These are phyloP conservation scores for Fusarium sp. DNA, from an alignment of 2,329 filamentous ascomycete species.

Conservation along the genomic window DNA sequence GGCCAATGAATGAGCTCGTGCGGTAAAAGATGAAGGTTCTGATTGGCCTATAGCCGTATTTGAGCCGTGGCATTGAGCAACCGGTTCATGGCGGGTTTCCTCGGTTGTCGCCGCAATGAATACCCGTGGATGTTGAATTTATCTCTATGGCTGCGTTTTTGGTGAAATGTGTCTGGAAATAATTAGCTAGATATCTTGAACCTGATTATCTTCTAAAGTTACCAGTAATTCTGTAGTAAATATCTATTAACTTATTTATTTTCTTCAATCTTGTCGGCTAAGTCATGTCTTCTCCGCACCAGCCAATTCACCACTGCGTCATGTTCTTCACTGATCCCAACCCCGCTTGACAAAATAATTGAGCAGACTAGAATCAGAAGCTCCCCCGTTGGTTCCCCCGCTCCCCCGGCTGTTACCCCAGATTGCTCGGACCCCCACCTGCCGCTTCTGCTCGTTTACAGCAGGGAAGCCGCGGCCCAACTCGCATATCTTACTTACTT, in stretches of 20 bases:
- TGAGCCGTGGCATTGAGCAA: slow-evolving; percentile 33
- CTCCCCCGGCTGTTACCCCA: slow-evolving; percentile 49
- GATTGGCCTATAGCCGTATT: slow-evolving; percentile 27
- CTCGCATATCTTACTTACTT: slow-evolving; percentile 19
- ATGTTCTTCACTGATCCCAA: slow-evolving; percentile 1
- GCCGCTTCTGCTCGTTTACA: slow-evolving; percentile 45
- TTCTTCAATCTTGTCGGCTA: slow-evolving; percentile 1
- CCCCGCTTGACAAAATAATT: slow-evolving; percentile 44
- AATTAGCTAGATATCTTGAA: too few species aligned
- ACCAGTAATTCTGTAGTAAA: too few species aligned
- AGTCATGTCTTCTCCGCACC: slow-evolving; percentile 29
- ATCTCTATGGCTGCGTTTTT: too few species aligned
- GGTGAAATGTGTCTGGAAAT: too few species aligned
- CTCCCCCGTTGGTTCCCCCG: slow-evolving; percentile 33
- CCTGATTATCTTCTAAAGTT: too few species aligned
- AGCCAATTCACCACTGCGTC: slow-evolving; percentile 10
- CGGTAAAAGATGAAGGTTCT: slow-evolving; percentile 17
- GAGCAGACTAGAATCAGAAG: slow-evolving; percentile 7
- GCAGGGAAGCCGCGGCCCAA: slow-evolving; percentile 47
- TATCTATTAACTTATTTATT: background rate
- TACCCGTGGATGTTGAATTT: slow-evolving; percentile 15
- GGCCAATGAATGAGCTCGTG: slow-evolving; percentile 48
- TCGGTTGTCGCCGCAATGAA: slow-evolving; percentile 50
- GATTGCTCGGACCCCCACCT: slow-evolving; percentile 40
- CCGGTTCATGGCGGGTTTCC: slow-evolving; percentile 53